Evolutionary conservation across 805 yeast species (phyloP).

Genomic region (Lachancea fermentati): DNA sequence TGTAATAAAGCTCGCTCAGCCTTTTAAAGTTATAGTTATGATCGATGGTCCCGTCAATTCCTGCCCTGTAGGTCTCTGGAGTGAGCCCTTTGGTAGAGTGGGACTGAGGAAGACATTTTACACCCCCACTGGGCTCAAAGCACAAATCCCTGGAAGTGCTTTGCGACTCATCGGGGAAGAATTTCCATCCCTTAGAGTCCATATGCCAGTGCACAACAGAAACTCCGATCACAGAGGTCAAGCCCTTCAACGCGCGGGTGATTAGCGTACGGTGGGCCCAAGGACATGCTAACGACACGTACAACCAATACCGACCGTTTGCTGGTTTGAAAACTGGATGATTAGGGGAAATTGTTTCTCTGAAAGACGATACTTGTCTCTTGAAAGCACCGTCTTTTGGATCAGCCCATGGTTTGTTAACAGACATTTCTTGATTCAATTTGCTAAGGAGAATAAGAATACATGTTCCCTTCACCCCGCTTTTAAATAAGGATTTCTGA

Average conservation of each 20-base stretch:
- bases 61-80: conserved; percentile 15
- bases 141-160: conserved; percentile 12
- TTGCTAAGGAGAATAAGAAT: too few species aligned
- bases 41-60: conserved; percentile 45
- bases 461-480: too few species aligned
- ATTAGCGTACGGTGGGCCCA: conserved; percentile 89
- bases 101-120: conserved; percentile 2
- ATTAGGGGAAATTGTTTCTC: conserved; percentile 55
- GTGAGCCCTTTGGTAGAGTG: conserved; percentile 9
- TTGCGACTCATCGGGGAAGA: conserved; percentile 44
- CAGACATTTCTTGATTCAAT: conserved; percentile 1
- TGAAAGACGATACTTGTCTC: conserved; percentile 51
- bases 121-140: conserved; percentile 2
- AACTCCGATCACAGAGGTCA: conserved; percentile 51
- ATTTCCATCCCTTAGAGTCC: conserved; percentile 88
- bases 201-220: conserved; percentile 89
- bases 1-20: conserved; percentile 65
- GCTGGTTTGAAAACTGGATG: conserved; percentile 70
- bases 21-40: conserved; percentile 53
- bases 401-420: conserved; percentile 4
- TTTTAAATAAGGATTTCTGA: neutral
- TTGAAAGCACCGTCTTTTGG: conserved; percentile 47
- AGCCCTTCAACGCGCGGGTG: conserved; percentile 67
- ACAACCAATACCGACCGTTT: conserved; percentile 75
- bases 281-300: conserved; percentile 87